A percentile compares a stretch with the other conserved stretches of the same genome.
phyloP scores from a whole-genome alignment of 805 yeast genomes.

The Yarrowia sp. region DNA sequence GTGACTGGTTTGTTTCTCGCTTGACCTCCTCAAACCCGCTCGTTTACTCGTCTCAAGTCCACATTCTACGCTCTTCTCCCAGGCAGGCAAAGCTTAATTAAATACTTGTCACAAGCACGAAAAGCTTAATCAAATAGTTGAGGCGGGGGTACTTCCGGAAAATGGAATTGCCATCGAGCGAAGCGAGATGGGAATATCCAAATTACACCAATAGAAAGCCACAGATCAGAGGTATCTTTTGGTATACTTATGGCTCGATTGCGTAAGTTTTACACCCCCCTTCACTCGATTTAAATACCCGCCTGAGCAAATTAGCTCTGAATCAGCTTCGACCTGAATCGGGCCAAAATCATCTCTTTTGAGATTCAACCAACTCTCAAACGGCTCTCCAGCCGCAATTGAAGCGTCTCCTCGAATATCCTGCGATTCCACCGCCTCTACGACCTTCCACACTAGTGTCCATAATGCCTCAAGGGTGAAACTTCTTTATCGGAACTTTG shows the following conservation, averaged over 20 bases:
- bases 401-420: neutral
- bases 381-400: neutral
- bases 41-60: neutral
- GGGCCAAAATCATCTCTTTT: neutral
- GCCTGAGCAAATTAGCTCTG: constrained; percentile 13
- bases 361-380: neutral
- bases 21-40: too few relatives aligned
- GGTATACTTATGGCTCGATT: neutral
- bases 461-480: neutral
- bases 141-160: neutral
- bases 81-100: neutral
- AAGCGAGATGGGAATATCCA: too few relatives aligned
- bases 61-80: constrained; percentile 9
- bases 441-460: too few relatives aligned
- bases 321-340: neutral
- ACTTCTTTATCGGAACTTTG: constrained; percentile 19
- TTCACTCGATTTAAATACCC: neutral
- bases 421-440: neutral
- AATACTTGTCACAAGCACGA: constrained; percentile 3
- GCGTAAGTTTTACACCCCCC: neutral
- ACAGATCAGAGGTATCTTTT: too few relatives aligned
- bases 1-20: neutral
- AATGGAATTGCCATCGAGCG: neutral
- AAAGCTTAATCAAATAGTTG: neutral
- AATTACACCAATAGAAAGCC: too few relatives aligned